Evolutionary conservation across 2,329 filamentous ascomycete genomes (phyloP).

Genomic region (Neonectria hederae): DNA sequence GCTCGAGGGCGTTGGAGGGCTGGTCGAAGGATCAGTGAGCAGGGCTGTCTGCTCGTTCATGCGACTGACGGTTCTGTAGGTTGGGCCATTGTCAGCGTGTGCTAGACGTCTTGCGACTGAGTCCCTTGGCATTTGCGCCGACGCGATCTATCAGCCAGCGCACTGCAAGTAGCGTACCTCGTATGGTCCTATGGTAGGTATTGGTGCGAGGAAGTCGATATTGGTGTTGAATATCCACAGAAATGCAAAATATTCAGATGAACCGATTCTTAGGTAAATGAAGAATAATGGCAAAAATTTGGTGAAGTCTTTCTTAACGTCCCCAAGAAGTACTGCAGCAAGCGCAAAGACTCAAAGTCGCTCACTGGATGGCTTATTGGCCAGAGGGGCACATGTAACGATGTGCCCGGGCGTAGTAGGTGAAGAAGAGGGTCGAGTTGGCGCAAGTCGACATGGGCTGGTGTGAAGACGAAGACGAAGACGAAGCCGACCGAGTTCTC

Average conservation of each 20-base stretch:
- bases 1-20: slow-evolving; percentile 6
- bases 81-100: slow-evolving; percentile 5
- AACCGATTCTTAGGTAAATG: neutral
- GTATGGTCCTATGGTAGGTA: slow-evolving; percentile 13
- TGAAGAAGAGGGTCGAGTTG: slow-evolving; percentile 20
- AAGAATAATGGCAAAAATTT: neutral
- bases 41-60: slow-evolving; percentile 30
- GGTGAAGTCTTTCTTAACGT: slow-evolving; percentile 64
- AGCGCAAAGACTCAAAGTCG: slow-evolving; percentile 76
- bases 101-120: neutral
- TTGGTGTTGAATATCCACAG: slow-evolving; percentile 1
- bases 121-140: neutral
- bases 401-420: slow-evolving; percentile 46
- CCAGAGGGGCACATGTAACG: slow-evolving; percentile 54
- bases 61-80: neutral
- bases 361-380: slow-evolving; percentile 60
- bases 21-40: slow-evolving; percentile 15
- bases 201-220: neutral
- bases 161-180: slow-evolving; percentile 22
- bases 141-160: neutral
- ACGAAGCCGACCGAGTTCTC: slow-evolving; percentile 1
- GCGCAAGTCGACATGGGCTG: slow-evolving; percentile 35
- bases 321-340: slow-evolving; percentile 56
- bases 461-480: neutral
- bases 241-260: slow-evolving; percentile 5